These are phyloP conservation scores for Pharus latifolius DNA, from an alignment of 176 grass and related monocot species.

Conservation along the genomic window DNA sequence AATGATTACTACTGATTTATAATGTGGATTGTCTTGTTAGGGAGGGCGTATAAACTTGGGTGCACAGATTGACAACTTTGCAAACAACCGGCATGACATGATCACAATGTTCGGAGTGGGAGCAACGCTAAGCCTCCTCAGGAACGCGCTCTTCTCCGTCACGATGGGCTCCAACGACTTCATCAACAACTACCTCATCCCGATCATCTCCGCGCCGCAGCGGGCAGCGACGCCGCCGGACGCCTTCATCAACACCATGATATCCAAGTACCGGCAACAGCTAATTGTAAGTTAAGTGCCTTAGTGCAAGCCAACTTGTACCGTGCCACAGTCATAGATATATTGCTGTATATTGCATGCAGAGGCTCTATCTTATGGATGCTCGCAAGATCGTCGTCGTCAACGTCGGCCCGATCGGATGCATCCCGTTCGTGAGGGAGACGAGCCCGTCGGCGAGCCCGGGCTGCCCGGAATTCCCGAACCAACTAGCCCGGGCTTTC, in stretches of 20 bases:
- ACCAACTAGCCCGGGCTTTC: constrained; percentile 58
- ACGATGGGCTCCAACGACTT: constrained; percentile 83
- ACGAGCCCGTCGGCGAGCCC: constrained; percentile 26
- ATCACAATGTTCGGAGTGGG: constrained; percentile 39
- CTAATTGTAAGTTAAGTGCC: constrained; percentile 28
- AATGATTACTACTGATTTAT: too few relatives aligned
- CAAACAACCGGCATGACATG: constrained; percentile 49
- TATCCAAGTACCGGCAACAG: constrained; percentile 52
- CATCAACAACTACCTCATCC: constrained; percentile 86
- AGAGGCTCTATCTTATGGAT: constrained; percentile 74
- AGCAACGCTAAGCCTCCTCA: constrained; percentile 32
- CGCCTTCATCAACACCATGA: constrained; percentile 38
- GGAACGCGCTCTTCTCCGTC: constrained; percentile 53
- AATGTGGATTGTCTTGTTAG: constrained; percentile 3
- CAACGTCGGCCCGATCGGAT: constrained; percentile 79
- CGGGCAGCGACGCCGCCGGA: constrained; percentile 31
- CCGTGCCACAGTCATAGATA: background rate
- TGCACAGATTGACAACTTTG: constrained; percentile 71
- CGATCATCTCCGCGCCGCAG: constrained; percentile 41
- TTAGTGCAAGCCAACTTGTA: background rate
- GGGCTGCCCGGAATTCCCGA: constrained; percentile 42
- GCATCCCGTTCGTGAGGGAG: constrained; percentile 75
- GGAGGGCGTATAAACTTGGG: constrained; percentile 67
- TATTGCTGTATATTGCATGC: background rate
- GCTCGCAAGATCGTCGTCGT: constrained; percentile 69